phyloP scores from a whole-genome alignment of 2,329 filamentous ascomycete species.

The Keithomyces neogunnii region DNA sequence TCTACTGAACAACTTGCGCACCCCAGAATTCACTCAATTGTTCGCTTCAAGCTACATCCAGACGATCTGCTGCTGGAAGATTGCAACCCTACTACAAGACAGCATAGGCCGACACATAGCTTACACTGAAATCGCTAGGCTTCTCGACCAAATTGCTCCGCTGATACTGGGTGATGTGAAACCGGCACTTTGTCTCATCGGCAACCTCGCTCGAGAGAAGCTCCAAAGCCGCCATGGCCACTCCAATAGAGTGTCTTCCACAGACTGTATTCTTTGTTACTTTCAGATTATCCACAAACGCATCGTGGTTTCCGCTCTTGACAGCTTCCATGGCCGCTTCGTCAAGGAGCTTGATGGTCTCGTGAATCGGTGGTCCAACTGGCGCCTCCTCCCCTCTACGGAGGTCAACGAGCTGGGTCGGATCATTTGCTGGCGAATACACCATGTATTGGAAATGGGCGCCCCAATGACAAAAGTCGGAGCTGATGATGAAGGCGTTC shows the following conservation, averaged over 20 bases:
- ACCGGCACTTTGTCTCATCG: slow-evolving; percentile 41
- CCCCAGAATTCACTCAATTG: too few species aligned
- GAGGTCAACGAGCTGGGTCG: slow-evolving; percentile 32
- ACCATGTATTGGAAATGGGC: slow-evolving; percentile 70
- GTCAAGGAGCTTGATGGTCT: slow-evolving; percentile 77
- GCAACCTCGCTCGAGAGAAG: slow-evolving; percentile 36
- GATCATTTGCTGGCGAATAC: slow-evolving; percentile 45
- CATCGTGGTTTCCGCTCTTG: slow-evolving; percentile 61
- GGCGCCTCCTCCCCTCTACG: slow-evolving; percentile 23
- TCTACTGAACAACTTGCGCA: too few species aligned
- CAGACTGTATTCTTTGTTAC: slow-evolving; percentile 87
- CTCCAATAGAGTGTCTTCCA: slow-evolving; percentile 87
- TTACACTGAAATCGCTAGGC: slow-evolving; percentile 74
- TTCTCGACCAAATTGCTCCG: slow-evolving; percentile 67
- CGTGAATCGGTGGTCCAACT: slow-evolving; percentile 55
- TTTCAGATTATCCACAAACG: slow-evolving; percentile 60
- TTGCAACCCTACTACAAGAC: slow-evolving; percentile 40
- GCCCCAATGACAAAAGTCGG: slow-evolving; percentile 98
- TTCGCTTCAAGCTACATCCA: background rate
- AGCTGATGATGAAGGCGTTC: slow-evolving; percentile 82
- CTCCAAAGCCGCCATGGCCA: slow-evolving; percentile 84
- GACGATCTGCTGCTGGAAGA: background rate
- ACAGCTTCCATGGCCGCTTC: slow-evolving; percentile 77
- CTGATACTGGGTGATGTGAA: slow-evolving; percentile 80
- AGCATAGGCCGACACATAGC: slow-evolving; percentile 90